Evolutionary conservation across 805 yeast species (phyloP).

Genomic region (Starmerella bombi): DNA sequence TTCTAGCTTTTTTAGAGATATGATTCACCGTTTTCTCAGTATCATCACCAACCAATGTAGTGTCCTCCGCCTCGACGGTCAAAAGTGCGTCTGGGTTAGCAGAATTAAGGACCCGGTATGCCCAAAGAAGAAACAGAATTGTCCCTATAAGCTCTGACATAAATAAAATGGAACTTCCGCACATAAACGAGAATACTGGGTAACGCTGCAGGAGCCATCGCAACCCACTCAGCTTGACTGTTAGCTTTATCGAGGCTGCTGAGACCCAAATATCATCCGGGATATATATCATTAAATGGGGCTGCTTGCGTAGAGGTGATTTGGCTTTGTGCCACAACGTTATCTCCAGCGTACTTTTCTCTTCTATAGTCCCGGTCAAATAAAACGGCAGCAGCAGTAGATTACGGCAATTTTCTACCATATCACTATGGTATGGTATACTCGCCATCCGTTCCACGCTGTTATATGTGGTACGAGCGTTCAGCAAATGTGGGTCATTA

Average conservation of each 20-base stretch:
- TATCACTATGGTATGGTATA: constrained; percentile 24
- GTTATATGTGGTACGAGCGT: background rate
- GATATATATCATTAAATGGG: constrained; percentile 6
- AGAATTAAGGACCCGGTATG: too few species aligned
- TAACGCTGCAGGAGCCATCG: constrained; percentile 11
- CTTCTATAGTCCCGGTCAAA: constrained; percentile 21
- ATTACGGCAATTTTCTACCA: constrained; percentile 23
- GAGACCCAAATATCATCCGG: constrained; percentile 9
- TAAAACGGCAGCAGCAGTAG: constrained; percentile 24
- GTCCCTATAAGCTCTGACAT: constrained; percentile 9
- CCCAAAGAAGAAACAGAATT: background rate
- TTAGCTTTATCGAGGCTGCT: constrained; percentile 5
- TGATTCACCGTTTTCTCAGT: too few species aligned
- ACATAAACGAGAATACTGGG: constrained; percentile 12
- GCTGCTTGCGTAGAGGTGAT: constrained; percentile 2
- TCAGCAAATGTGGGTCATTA: too few species aligned
- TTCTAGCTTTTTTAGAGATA: too few species aligned
- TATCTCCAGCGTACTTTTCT: constrained; percentile 20
- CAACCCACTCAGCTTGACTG: constrained; percentile 12
- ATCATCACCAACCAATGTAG: too few species aligned
- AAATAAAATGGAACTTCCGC: constrained; percentile 10
- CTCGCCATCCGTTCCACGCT: constrained; percentile 22
- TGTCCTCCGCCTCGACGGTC: too few species aligned
- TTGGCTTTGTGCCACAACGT: constrained; percentile 17
- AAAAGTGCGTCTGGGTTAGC: too few species aligned